Percentiles rank a stretch among this genome's conserved stretches.
Conservation (phyloP, 768 basidiomycete genomes). For the Leccinum boreale region DNA sequence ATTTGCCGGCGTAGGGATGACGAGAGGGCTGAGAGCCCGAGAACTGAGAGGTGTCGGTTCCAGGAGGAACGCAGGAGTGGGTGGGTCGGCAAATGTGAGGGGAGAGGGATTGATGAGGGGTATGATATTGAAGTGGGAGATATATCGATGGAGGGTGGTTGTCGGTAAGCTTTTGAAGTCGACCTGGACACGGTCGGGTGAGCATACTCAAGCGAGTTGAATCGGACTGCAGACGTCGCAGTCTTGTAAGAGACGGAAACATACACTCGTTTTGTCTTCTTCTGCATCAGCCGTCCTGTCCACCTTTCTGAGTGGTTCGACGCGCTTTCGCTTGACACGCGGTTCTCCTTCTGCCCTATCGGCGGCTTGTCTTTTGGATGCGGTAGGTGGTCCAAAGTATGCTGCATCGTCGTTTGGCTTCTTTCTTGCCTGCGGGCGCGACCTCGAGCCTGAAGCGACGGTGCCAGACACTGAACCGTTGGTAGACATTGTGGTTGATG, state of each 20-base stretch:
- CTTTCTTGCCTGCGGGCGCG: slow-evolving; percentile 60
- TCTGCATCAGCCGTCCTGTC: slow-evolving; percentile 37
- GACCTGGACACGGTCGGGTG: slow-evolving; percentile 44
- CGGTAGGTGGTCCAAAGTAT: slow-evolving; percentile 60
- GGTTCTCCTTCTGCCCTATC: slow-evolving; percentile 76
- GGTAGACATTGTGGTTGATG: slow-evolving; percentile 19
- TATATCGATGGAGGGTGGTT: slow-evolving; percentile 64
- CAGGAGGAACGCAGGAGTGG: slow-evolving; percentile 60
- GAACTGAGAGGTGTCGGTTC: slow-evolving; percentile 44
- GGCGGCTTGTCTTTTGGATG: slow-evolving; percentile 60
- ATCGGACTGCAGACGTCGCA: not conserved
- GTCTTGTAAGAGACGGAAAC: slow-evolving; percentile 3
- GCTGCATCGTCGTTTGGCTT: slow-evolving; percentile 67
- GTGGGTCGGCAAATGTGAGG: slow-evolving; percentile 62
- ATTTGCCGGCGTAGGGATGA: slow-evolving; percentile 57
- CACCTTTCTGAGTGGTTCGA: slow-evolving; percentile 42
- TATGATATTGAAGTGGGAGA: slow-evolving; percentile 68
- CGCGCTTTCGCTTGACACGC: slow-evolving; percentile 68
- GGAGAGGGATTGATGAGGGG: slow-evolving; percentile 72
- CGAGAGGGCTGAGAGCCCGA: slow-evolving; percentile 49
- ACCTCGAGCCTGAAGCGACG: slow-evolving; percentile 48
- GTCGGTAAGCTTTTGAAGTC: slow-evolving; percentile 73
- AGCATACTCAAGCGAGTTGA: slow-evolving; percentile 1
- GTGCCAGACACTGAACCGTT: slow-evolving; percentile 20
- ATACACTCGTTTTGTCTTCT: slow-evolving; percentile 31